These are phyloP conservation scores for Chionographis japonica DNA, from an alignment of 106 monocot species.

Conservation along the genomic window DNA sequence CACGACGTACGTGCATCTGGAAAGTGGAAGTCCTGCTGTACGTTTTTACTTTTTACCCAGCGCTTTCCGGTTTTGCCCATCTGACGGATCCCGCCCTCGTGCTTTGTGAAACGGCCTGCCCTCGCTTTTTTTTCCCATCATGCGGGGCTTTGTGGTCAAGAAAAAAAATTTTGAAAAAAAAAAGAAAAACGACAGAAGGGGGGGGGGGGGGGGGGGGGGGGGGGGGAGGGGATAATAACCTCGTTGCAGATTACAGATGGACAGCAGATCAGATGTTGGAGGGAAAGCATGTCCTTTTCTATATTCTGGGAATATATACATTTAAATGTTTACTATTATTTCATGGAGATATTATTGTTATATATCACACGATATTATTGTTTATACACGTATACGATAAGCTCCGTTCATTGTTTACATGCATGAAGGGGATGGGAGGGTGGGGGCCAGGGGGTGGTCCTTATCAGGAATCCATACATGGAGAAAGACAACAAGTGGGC, in stretches of 20 bases:
- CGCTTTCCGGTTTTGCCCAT: no score
- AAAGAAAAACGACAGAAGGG: not conserved
- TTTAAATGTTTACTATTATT: not conserved
- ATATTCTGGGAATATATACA: no score
- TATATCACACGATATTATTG: no score
- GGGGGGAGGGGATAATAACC: conserved; percentile 7
- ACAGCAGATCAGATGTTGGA: no score
- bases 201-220: conserved; percentile 13
- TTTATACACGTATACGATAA: not conserved
- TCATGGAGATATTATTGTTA: not conserved
- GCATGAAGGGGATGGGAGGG: conserved; percentile 19
- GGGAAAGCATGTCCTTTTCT: no score
- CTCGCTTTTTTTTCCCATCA: not conserved
- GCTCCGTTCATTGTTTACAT: no score
- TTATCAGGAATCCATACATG: conserved; percentile 43
- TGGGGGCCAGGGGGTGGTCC: conserved; percentile 24
- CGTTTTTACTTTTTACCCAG: no score
- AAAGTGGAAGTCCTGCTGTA: no score
- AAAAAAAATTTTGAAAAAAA: not conserved
- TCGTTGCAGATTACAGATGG: no score
- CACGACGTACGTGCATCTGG: no score
- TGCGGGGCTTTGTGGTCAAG: not conserved
- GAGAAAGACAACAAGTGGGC: conserved; percentile 35
- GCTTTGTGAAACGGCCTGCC: conserved; percentile 1
- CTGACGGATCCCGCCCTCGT: not conserved